Conservation (phyloP, 2,329 filamentous ascomycete species). For the Colletotrichum gigasporum region DNA sequence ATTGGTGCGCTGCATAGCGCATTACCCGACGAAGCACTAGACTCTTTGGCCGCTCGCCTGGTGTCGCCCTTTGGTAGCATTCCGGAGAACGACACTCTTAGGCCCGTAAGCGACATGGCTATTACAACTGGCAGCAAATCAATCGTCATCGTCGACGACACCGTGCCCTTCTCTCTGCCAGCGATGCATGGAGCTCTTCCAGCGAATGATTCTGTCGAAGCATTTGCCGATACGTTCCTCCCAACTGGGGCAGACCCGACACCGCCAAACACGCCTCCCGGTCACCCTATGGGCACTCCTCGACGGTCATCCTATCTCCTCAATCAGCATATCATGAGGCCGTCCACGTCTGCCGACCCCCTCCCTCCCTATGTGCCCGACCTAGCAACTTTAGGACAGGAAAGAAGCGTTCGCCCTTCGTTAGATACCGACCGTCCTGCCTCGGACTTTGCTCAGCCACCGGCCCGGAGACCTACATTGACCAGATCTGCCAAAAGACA, state of each 20-base stretch:
- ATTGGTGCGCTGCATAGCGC: slow-evolving; percentile 20
- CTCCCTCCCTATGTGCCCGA: slow-evolving; percentile 60
- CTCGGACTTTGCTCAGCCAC: slow-evolving; percentile 42
- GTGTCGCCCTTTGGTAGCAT: slow-evolving; percentile 52
- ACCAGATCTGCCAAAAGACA: slow-evolving; percentile 41
- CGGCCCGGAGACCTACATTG: slow-evolving; percentile 3
- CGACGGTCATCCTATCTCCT: slow-evolving; percentile 65
- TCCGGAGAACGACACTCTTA: slow-evolving; percentile 41
- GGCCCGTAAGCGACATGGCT: slow-evolving; percentile 62
- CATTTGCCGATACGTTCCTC: slow-evolving; percentile 62
- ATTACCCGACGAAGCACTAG: slow-evolving; percentile 40
- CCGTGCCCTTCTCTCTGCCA: slow-evolving; percentile 58
- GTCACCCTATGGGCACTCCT: slow-evolving; percentile 53
- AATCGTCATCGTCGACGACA: slow-evolving; percentile 86
- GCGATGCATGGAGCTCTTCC: slow-evolving; percentile 61
- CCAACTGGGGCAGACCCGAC: slow-evolving; percentile 62
- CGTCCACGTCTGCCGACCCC: slow-evolving; percentile 48
- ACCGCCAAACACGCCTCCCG: slow-evolving; percentile 69
- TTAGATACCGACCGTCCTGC: slow-evolving; percentile 42
- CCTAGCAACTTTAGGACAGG: slow-evolving; percentile 48
- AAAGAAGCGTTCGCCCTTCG: slow-evolving; percentile 40
- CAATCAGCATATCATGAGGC: slow-evolving; percentile 53
- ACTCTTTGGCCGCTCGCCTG: slow-evolving; percentile 55
- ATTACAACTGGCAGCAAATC: slow-evolving; percentile 88
- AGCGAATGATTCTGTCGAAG: slow-evolving; percentile 58